Base-by-base conservation (phyloP, 2,329 filamentous ascomycete species). In the Exophiala dermatitidis region DNA sequence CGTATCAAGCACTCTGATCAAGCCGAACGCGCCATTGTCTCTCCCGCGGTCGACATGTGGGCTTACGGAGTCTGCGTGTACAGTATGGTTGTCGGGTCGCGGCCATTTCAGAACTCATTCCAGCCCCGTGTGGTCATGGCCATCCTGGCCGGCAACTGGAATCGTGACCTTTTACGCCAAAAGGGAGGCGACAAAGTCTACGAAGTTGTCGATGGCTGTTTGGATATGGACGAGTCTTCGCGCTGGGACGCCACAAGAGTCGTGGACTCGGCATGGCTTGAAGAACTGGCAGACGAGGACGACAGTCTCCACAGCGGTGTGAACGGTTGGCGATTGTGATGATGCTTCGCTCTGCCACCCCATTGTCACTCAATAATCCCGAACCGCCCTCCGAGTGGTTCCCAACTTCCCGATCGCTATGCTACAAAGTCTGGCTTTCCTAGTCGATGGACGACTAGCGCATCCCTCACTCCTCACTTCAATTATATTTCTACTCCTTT, bases 41-140 rank as follows among this genome's bases (percentile, higher is more conserved):
- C 71, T 40, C 69, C 81, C 1, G 76, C 77, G 1, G 80, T 82
- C 26, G 83, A 86, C 63, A 74, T 85, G 1, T 86, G 83, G 83
- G 82, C 83, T 1, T 83, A 80, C 61, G 83, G 83, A 3, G 80
- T 85, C 5, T 77, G 83, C 7, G 70, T 83, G 2, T 85, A 79
- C 62, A 75, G 80, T 1, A 68, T 85, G 28, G 68, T 84, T 28
- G 81, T 80, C 0, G 82, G 81, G 10, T 74, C 75, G 3, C 72
- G 84, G 4, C 83, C 83, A 0, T 86, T 85, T 68, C 75, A 79
- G 46, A 78, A 84, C 60, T 66, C 74, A 0, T 78, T 85, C 58
- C 72, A 79, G 43, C 77, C 79, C 44, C 79, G 78, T 52, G 74
- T 83, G 3, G 76, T 77, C 51, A 74, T 76, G 56, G 78, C 80